These are phyloP conservation scores for Tulasnella sp. DNA, from an alignment of 768 basidiomycete genomes.

Conservation along the genomic window DNA sequence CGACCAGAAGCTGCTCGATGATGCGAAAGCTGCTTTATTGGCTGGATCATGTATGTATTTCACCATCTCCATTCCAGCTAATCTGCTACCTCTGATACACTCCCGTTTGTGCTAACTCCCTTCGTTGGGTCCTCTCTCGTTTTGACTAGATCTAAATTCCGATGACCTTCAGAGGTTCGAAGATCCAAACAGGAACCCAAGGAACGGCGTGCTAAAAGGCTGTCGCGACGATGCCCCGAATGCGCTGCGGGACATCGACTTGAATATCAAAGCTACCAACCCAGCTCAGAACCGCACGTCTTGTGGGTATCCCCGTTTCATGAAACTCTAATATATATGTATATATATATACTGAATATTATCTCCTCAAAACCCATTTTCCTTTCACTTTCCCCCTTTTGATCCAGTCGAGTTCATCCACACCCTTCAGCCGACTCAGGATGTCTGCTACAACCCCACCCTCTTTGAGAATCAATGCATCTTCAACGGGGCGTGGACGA, in stretches of 20 bases:
- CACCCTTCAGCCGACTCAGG: constrained; percentile 27
- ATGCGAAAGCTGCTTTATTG: background rate
- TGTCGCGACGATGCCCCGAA: background rate
- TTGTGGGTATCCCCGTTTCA: background rate
- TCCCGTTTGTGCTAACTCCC: too few species aligned
- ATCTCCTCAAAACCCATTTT: background rate
- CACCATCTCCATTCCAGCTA: background rate
- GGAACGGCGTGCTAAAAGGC: background rate
- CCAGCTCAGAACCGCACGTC: background rate
- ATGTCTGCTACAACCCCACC: constrained; percentile 26
- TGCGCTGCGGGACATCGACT: background rate
- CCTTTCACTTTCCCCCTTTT: too few species aligned
- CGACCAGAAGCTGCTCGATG: background rate
- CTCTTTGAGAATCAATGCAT: constrained; percentile 23
- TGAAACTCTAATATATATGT: background rate
- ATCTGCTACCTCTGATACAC: too few species aligned
- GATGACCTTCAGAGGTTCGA: background rate
- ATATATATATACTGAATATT: background rate
- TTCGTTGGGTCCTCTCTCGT: too few species aligned
- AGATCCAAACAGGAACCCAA: background rate
- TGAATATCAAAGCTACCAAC: background rate
- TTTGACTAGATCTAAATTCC: too few species aligned
- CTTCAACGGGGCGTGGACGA: constrained; percentile 20
- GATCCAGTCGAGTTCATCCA: constrained; percentile 25
- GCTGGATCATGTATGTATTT: background rate